Base-by-base conservation (phyloP, 2,329 filamentous ascomycete genomes). In the Hirsutella minnesotensis region DNA sequence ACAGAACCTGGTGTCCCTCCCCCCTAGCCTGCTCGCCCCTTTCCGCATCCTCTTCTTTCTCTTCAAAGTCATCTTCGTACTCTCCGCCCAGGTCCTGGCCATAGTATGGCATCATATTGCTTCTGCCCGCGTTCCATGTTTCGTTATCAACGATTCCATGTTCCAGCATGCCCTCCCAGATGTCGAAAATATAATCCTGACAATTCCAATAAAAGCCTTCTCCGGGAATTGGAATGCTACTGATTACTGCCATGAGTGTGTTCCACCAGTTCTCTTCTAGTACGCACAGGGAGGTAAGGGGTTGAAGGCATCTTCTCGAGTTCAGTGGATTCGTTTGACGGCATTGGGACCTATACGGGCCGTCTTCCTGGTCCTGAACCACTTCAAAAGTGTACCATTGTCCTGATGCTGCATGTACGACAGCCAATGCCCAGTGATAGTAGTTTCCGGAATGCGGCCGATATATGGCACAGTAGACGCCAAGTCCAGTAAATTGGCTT, bases 171-270 rank as follows among this genome's bases (percentile, higher is more conserved):
- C 10, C 29, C 18, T 42, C 10, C 40, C 40, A 42, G 10, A 42
- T 42, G 4, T 42, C 40, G 5, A 42, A 5, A 10, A 20, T 18
- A 31, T 42, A 38, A 42, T 42, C 34, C 21, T 42, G 33, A 16
- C 40, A 42, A 15, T 42, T 42, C 40, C 31, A 42, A 12, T 31
- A 33, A 8, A 22, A 7, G 18, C 16, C 39, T 31, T 33, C 38
- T 19, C 38, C 24, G n/a, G 38, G 38, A 31, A 40, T 29, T 13
- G 24, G 24, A 20, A 40, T 33, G 19, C 16, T 33, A 15, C 27
- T 7, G 15, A 40, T 21, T 29, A 19, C 39, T 18, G 10, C 9
- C 5, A 33, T 33, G 16, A 40, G 39, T 33, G 27, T 33, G 19
- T 13, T 13, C 39, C 39, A 40, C 16, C 27, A 40, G 5, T 33